Evolutionary conservation across 768 basidiomycete genomes (phyloP).

Genomic region (Steccherinum ochraceum): DNA sequence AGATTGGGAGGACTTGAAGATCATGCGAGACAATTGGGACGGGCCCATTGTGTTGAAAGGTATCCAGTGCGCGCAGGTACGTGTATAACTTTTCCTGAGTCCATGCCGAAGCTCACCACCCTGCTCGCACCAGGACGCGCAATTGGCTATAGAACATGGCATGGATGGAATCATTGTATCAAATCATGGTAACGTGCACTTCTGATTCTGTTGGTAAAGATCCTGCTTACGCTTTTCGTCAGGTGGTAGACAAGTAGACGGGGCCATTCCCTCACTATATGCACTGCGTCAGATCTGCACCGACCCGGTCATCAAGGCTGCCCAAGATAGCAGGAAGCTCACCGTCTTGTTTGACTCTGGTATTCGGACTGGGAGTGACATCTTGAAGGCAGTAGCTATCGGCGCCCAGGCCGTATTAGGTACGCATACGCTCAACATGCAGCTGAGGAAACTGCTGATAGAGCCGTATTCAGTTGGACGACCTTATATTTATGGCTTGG

Average conservation of each 20-base stretch:
- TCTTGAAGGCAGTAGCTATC: conserved; percentile 79
- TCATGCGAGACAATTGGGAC: conserved; percentile 69
- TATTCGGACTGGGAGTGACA: conserved; percentile 76
- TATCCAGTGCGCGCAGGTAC: conserved; percentile 57
- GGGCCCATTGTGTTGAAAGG: conserved; percentile 76
- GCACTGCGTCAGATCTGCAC: conserved; percentile 65
- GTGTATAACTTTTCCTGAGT: conserved; percentile 13
- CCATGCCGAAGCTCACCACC: not conserved
- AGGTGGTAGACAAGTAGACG: conserved; percentile 77
- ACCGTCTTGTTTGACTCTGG: conserved; percentile 77
- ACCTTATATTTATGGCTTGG: conserved; percentile 70
- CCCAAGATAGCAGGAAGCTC: conserved; percentile 54
- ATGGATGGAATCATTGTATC: conserved; percentile 74
- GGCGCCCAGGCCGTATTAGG: conserved; percentile 78
- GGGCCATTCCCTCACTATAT: conserved; percentile 66
- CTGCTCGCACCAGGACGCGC: conserved; percentile 43
- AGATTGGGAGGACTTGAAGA: conserved; percentile 65
- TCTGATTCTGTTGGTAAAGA: too few species aligned
- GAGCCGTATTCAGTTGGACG: conserved; percentile 46
- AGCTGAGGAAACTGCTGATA: conserved; percentile 1
- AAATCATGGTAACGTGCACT: conserved; percentile 53
- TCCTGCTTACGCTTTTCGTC: not conserved
- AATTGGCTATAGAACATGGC: conserved; percentile 56
- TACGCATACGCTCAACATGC: conserved; percentile 35
- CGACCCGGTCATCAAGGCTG: conserved; percentile 50